Evolutionary conservation across 345 rosid genomes (phyloP).

Genomic region (Sonneratia alba): DNA sequence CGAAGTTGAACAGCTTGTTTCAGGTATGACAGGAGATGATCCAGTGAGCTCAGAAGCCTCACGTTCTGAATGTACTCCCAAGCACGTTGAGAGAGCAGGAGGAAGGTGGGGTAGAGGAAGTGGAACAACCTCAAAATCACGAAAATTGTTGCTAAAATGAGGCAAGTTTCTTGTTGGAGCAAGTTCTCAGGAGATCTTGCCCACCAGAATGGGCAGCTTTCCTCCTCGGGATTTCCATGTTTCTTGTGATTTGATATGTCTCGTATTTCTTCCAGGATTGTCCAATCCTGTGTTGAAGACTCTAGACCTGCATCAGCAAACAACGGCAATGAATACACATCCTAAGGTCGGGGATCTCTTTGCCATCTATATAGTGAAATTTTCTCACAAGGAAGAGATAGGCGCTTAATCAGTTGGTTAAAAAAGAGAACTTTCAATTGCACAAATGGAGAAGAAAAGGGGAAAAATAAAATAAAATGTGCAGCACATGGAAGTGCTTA

Average conservation of each 20-base stretch:
- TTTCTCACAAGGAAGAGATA: no score
- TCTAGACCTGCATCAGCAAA: slow-evolving; percentile 37
- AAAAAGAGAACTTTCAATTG: no score
- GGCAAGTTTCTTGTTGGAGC: slow-evolving; percentile 68
- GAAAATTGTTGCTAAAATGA: slow-evolving; percentile 63
- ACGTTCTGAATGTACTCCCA: slow-evolving; percentile 48
- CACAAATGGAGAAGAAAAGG: no score
- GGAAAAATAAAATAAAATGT: no score
- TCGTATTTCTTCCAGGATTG: slow-evolving; percentile 27
- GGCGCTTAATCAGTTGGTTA: no score
- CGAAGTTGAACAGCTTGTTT: slow-evolving; percentile 42
- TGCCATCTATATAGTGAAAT: no score
- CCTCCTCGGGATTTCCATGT: slow-evolving; percentile 38
- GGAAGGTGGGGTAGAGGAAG: slow-evolving; percentile 43
- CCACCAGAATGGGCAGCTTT: slow-evolving; percentile 92
- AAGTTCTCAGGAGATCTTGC: slow-evolving; percentile 91
- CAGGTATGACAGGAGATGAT: slow-evolving; percentile 50
- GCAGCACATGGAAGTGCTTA: slow-evolving; percentile 16
- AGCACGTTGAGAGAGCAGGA: slow-evolving; percentile 23
- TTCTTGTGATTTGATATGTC: slow-evolving; percentile 35
- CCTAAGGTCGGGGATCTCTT: no score
- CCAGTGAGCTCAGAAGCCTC: slow-evolving; percentile 48
- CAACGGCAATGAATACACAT: slow-evolving; percentile 2
- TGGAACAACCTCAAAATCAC: slow-evolving; percentile 58
- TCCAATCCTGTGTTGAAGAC: slow-evolving; percentile 30